Percentiles rank a stretch among this genome's conserved stretches.
Conservation (phyloP, 2,329 filamentous ascomycete species). For the Erysiphe pisi region DNA sequence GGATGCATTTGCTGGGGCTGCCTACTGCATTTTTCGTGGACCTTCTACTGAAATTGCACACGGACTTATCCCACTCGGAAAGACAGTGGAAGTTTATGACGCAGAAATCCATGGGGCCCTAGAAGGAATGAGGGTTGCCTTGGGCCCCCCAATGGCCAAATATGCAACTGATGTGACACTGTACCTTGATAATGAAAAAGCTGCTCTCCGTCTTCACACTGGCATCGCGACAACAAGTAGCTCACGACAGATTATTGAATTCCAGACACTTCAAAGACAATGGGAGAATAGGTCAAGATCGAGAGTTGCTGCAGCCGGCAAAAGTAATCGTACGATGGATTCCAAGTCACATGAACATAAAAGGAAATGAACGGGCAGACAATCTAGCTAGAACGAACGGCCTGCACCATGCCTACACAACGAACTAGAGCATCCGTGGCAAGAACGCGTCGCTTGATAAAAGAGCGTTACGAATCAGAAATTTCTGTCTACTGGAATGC, state of each 20-base stretch:
- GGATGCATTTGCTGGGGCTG: not conserved
- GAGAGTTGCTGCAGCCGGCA: not conserved
- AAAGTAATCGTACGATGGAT: not conserved
- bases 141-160: not conserved
- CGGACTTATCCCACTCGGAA: not conserved
- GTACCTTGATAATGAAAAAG: not conserved
- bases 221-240: not conserved
- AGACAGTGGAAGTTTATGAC: not conserved
- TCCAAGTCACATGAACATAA: not conserved
- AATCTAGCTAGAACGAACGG: not conserved
- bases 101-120: not conserved
- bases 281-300: not conserved
- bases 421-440: not conserved
- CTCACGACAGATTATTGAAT: constrained; percentile 3
- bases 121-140: not conserved
- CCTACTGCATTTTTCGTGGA: not conserved
- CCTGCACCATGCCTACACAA: not conserved
- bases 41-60: not conserved
- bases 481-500: constrained; percentile 29
- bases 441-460: not conserved
- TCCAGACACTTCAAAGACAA: not conserved
- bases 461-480: constrained; percentile 2
- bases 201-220: not conserved
- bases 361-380: constrained; percentile 8
- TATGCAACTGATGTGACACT: not conserved